These are phyloP conservation scores for Sonneratia alba DNA, from an alignment of 345 rosid genomes.

Conservation along the genomic window DNA sequence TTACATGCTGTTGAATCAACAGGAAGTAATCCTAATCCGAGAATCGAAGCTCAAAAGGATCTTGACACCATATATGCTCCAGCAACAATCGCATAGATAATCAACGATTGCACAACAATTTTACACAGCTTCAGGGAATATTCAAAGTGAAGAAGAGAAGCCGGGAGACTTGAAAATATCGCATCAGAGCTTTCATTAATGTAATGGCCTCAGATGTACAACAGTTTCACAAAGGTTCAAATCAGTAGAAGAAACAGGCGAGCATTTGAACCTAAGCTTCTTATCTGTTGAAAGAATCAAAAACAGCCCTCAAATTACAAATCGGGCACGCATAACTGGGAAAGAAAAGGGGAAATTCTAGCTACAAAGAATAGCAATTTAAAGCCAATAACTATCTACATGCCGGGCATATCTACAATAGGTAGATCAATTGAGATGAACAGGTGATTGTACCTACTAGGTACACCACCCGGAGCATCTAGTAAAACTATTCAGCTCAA, in stretches of 20 bases:
- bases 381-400: conserved; percentile 1
- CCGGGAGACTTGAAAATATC: neutral
- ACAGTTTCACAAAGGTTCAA: conserved; percentile 31
- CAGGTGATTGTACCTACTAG: neutral
- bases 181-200: conserved; percentile 17
- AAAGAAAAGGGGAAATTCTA: conserved; percentile 16
- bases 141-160: neutral
- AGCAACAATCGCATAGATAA: neutral
- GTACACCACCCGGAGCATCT: neutral
- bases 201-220: conserved; percentile 48
- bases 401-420: neutral
- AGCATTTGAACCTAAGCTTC: conserved; percentile 1
- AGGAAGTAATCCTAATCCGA: neutral
- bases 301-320: conserved; percentile 9
- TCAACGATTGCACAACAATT: no score
- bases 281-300: neutral
- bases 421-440: neutral
- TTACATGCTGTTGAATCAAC: neutral
- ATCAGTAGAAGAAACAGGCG: conserved; percentile 16
- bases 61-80: neutral
- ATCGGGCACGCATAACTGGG: conserved; percentile 17
- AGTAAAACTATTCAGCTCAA: neutral
- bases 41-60: neutral
- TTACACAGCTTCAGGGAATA: neutral
- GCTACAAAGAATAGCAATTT: conserved; percentile 16